These are phyloP conservation scores for Parmales sp. DNA, from an alignment of 108 stramenopile species.

Conservation along the genomic window DNA sequence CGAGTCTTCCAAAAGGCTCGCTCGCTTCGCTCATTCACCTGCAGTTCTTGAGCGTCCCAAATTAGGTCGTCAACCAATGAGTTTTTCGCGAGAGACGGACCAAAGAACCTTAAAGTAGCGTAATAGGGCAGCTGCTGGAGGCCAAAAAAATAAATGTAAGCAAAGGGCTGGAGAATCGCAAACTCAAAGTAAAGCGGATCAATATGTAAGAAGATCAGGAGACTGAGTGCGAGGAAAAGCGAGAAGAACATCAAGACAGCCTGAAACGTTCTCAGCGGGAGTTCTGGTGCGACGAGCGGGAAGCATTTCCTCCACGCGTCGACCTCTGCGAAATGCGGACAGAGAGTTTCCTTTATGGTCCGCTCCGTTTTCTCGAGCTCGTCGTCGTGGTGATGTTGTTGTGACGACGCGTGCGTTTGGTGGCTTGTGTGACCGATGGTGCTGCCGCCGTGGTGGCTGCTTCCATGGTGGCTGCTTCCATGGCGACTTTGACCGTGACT, in stretches of 20 bases:
- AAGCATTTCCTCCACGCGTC: conserved; percentile 8
- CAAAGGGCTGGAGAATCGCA: not conserved
- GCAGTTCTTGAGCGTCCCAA: not conserved
- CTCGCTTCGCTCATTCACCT: conserved; percentile 3
- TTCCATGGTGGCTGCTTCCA: no score
- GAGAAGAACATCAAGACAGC: conserved; percentile 7
- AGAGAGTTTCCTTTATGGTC: not conserved
- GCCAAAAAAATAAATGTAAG: not conserved
- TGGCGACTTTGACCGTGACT: no score
- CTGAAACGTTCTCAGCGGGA: conserved; percentile 6
- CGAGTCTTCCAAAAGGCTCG: no score
- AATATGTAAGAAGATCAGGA: conserved; percentile 1
- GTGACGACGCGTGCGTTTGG: no score
- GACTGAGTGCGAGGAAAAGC: not conserved
- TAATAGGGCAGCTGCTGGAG: conserved; percentile 1
- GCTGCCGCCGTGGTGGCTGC: no score
- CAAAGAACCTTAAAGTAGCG: conserved; percentile 2
- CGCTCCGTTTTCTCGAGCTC: not conserved
- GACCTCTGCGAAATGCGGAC: not conserved
- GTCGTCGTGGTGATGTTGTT: not conserved
- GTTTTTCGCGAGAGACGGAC: not conserved
- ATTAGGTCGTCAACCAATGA: not conserved
- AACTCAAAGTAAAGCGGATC: not conserved
- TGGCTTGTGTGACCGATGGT: no score
- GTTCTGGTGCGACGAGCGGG: not conserved